These are phyloP conservation scores for Curvularia spicifera DNA, from an alignment of 2,329 filamentous ascomycete species.

Conservation along the genomic window DNA sequence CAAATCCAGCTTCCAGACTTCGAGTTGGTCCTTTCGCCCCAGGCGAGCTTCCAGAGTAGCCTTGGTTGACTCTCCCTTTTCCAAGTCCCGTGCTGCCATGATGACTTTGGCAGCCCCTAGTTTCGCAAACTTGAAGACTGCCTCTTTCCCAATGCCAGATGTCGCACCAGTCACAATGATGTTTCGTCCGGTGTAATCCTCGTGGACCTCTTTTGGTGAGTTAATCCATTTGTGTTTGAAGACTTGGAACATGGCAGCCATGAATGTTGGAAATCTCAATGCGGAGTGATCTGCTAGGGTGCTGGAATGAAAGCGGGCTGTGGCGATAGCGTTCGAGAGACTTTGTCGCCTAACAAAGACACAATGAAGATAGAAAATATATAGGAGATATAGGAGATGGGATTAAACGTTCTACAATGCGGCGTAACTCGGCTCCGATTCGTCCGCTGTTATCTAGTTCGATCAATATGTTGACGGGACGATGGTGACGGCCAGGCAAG, in stretches of 20 bases:
- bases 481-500: not conserved
- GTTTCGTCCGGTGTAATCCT: constrained; percentile 48
- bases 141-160: constrained; percentile 50
- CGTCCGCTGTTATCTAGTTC: constrained; percentile 5
- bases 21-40: constrained; percentile 35
- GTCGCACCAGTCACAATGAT: constrained; percentile 56
- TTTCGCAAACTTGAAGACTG: constrained; percentile 47
- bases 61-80: constrained; percentile 48
- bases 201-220: constrained; percentile 43
- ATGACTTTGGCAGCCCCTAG: constrained; percentile 49
- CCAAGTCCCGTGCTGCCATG: constrained; percentile 44
- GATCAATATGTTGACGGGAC: not conserved
- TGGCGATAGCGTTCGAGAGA: not conserved
- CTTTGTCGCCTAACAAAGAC: not conserved
- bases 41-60: constrained; percentile 36
- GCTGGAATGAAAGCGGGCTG: not conserved
- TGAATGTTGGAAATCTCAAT: constrained; percentile 8
- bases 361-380: constrained; percentile 41
- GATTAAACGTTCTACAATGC: constrained; percentile 2
- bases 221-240: constrained; percentile 45
- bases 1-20: constrained; percentile 50
- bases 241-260: constrained; percentile 32
- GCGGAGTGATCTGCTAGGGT: not conserved
- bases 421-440: constrained; percentile 23
- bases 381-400: constrained; percentile 56